Evolutionary conservation across 176 grass and related monocot species (phyloP), one percentile per base, ranked within the genome.

Genomic region (Aegilops umbellulata): DNA sequence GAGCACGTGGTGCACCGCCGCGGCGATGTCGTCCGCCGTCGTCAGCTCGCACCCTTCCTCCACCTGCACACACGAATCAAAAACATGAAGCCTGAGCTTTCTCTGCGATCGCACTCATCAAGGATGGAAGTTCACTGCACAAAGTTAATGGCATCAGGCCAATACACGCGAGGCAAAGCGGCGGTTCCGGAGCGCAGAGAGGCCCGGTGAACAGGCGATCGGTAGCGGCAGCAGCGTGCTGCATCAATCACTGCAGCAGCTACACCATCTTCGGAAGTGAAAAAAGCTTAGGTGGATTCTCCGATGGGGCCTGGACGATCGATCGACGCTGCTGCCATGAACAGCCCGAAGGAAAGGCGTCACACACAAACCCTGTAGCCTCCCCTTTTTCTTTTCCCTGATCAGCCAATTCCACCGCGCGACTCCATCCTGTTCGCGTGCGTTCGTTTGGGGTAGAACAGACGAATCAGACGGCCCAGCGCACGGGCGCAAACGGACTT

Each of bases 21-120:
- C 94, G 4, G 94, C 97, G 70, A 99, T 93, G 46, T 99, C 97
- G 68, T 99, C 90, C 24, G 90, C 92, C 53, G 88, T 89, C 42
- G 87, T 42, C 57, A 94, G 80, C 74, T 46, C 83, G 83, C 94
- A 97, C 49, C 94, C 90, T 83, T 99, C 97, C 67, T 99, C 94
- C 19, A 99, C 90, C 97, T 99, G 80, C 86, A 84, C 19, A 58
- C 19, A 58, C 1, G 15, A 8, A 20, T 22, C 5, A 36, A 26
- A 3, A 5, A 20, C 2, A 26, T 20, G n/a, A 17, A 78, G 23
- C 34, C 67, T n/a, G 34, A 39, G 20, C 34, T 39, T 39, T 4
- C 0, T 60, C 16, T 22, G 31, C 7, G 2, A 9, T 69, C 7
- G 16, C 64, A 66, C 29, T 71, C 10, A 41, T 20, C 68, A n/a